Evolutionary conservation across 306 rosid genomes (phyloP), one percentile per base, ranked within the genome.

Genomic region (Quercus ilex): DNA sequence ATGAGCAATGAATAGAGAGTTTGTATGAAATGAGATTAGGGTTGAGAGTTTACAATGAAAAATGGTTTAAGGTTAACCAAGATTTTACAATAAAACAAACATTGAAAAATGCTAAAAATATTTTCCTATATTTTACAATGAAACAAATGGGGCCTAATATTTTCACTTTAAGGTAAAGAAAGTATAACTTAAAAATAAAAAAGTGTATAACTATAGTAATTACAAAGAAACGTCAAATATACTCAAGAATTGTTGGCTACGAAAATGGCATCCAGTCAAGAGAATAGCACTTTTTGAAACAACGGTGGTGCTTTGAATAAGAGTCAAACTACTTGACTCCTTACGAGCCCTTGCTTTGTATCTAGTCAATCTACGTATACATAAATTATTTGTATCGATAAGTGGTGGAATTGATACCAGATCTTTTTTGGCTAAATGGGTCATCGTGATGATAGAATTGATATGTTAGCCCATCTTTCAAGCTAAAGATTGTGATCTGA

Each of bases 291-390:
- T 11, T 20, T 57, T 57, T 57, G 58, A 20, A 55, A 15, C 5
- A 55, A 55, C 19, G 20, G 1, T 19, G 5, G 8, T 3, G 19
- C 26, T 18, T 19, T 21, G 11, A 56, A 73, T 46, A 80, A 74
- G 25, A 38, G 83, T 83, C 87, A 80, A 79, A 41, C 70, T 69
- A 75, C 77, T 62, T 73, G 68, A 77, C 74, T 83, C 65, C 33
- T 73, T 35, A 79, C 28, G 28, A 26, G 28, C 2, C 28, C 28
- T 26, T 26, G 28, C 81, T 59, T 58, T 85, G 75, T 60, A 79
- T 77, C 74, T 79, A 68, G 78, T 83, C 80, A 74, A 77, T 77
- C 43, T 4, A 55, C 59, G 78, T 63, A 72, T 57, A 18, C 71
- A 8, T 23, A 76, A 13, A 10, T 1, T n/a, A 14, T 49, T 49